Evolutionary conservation across 2,329 filamentous ascomycete species (phyloP), one percentile per base, ranked within the genome.

Genomic region (Myriosclerotinia scirpicola): DNA sequence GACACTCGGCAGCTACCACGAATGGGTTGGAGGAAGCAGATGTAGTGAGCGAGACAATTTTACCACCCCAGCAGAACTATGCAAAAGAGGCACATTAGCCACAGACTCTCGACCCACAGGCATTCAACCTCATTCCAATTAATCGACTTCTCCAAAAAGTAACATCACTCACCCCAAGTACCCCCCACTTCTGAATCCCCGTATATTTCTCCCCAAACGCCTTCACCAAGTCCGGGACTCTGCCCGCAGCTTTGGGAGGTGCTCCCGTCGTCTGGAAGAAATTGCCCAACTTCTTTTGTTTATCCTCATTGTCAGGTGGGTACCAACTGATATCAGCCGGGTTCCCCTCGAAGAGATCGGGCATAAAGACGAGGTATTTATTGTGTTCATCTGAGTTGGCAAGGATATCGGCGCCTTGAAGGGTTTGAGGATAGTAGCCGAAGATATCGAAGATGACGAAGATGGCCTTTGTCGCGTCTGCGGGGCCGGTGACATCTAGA

Each of bases 331-430:
- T 68, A 82, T 86, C 46, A 61, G 40, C 76, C 53, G 73, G 71
- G 5, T 73, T 71, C 76, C 91, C 93, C 68, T 90, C 85, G 81
- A 97, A 96, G 84, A 91, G 94, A 80, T 97, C 93, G 38, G 93
- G 93, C 70, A 97, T 93, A 79, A 93, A 93, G 72, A 97, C 91
- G 72, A 87, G 88, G 82, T 96, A 95, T 75, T 90, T 86, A 77
- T 81, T 85, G 78, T 80, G 75, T 30, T 73, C 61, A 73, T 85
- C 82, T 68, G 81, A 80, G 55, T 79, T 80, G 54, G 85, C 81
- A 34, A 90, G 80, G 71, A 86, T 90, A 73, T 92, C 89, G 69
- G 87, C 87, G 34, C 88, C 89, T 76, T 91, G 88, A 14, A 90
- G 69, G 3, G 88, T 88, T 78, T 91, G 89, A 34, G 85, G 84